Evolutionary conservation across 352 stramenopile species (phyloP), one percentile per base, ranked within the genome.

Genomic region (Phytophthora brassicae): DNA sequence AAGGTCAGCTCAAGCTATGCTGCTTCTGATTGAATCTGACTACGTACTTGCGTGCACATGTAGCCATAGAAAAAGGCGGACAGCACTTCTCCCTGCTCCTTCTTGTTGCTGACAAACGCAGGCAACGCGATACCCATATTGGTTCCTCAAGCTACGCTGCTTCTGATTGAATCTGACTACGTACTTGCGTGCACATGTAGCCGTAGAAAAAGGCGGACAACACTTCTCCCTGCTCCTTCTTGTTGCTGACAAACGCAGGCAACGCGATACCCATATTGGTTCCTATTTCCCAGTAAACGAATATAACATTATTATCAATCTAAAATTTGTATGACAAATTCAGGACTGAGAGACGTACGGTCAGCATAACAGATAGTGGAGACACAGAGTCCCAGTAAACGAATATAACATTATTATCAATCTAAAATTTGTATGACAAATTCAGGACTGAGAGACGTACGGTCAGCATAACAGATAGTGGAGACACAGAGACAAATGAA

Each of bases 11-110:
- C 3, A 33, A 39, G 26, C 4, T 9, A 8, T 31, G 26, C 26
- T 31, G 26, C 26, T 9, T 31, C 8, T 31, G 26, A 31, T 45
- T 16, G 13, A 47, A 41, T 22, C 17, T 14, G 63, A n/a, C 6
- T 3, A 47, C 39, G 22, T 39, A 89, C 84, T 75, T 95, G 87
- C 8, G 87, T 95, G 60, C 79, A 74, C 74, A 95, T 84, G 67
- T 95, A 95, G 41, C 87, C 87, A 42, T 92, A 95, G 69, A 93
- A 95, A 66, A 95, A 95, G 20, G 85, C 79, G 13, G 85, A 89
- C 31, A 95, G 72, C 39, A 95, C 74, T 58, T 91, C 80, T 0
- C 87, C 85, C 57, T 95, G 87, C 47, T 90, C 77, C 17, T 75
- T 76, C 56, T 92, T 92, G 68, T 81, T 72, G 44, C 74, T 68